phyloP scores from a whole-genome alignment of 2,329 filamentous ascomycete genomes.

The Parasarocladium wereldwijsianum region DNA sequence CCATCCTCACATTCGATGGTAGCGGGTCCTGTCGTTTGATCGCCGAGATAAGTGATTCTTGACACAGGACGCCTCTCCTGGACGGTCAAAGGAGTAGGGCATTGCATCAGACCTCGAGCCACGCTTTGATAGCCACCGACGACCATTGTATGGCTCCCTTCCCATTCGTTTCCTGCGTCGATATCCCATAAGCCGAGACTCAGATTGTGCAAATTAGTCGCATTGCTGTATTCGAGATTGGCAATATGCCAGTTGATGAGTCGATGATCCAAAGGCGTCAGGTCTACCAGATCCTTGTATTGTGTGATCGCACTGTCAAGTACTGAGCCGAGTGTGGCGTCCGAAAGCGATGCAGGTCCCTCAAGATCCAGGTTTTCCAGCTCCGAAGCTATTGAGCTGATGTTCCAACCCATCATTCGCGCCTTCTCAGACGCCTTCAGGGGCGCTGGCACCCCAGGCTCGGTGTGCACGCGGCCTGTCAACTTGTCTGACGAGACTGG shows the following conservation, averaged over 20 bases:
- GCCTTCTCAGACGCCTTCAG: slow-evolving; percentile 65
- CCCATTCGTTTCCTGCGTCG: slow-evolving; percentile 94
- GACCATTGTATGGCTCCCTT: slow-evolving; percentile 86
- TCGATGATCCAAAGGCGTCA: slow-evolving; percentile 75
- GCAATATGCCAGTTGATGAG: slow-evolving; percentile 97
- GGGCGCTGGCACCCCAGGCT: slow-evolving; percentile 53
- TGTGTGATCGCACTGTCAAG: slow-evolving; percentile 85
- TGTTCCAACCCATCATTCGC: slow-evolving; percentile 66
- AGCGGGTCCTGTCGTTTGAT: slow-evolving; percentile 30
- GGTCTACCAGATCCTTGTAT: slow-evolving; percentile 68
- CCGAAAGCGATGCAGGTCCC: slow-evolving; percentile 42
- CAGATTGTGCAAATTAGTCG: slow-evolving; percentile 70
- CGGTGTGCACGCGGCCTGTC: slow-evolving; percentile 58
- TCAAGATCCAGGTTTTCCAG: slow-evolving; percentile 60
- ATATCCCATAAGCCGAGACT: slow-evolving; percentile 93
- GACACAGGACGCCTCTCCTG: slow-evolving; percentile 59
- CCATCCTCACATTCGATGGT: slow-evolving; percentile 67
- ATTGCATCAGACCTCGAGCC: slow-evolving; percentile 69
- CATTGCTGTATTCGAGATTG: slow-evolving; percentile 95
- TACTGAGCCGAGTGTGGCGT: slow-evolving; percentile 73
- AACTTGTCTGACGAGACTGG: slow-evolving; percentile 52
- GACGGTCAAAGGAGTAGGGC: slow-evolving; percentile 64
- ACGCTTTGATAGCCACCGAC: slow-evolving; percentile 89
- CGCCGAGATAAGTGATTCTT: slow-evolving; percentile 49
- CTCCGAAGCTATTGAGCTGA: slow-evolving; percentile 48